phyloP scores from a whole-genome alignment of 129 eudicot genomes.

The Smallanthus sonchifolius region DNA sequence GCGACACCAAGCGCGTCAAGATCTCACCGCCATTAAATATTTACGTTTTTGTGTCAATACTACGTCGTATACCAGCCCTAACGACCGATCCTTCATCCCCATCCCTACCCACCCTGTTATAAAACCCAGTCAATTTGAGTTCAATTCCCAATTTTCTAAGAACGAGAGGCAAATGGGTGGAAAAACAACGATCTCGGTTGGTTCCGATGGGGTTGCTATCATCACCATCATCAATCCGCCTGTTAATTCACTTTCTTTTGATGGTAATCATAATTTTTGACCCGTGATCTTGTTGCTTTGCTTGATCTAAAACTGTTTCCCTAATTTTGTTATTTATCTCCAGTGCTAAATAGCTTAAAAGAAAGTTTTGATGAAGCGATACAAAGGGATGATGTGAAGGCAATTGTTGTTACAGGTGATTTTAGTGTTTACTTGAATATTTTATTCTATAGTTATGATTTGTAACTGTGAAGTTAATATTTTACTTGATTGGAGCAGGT shows the following conservation, averaged over 20 bases:
- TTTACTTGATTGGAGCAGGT: conserved; percentile 50
- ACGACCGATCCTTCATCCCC: neutral
- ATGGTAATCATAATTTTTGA: conserved; percentile 44
- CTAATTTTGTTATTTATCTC: conserved; percentile 14
- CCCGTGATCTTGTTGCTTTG: conserved; percentile 13
- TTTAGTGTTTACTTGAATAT: conserved; percentile 8
- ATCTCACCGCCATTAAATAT: neutral
- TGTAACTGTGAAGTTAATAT: neutral
- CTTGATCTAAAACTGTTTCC: neutral
- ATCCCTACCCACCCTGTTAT: neutral
- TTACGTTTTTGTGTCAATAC: neutral
- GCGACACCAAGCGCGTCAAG: neutral
- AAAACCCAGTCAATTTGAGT: neutral
- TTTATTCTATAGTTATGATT: neutral
- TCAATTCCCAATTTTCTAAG: neutral
- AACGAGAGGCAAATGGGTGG: conserved; percentile 31
- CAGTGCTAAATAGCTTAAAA: conserved; percentile 80
- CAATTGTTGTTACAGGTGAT: conserved; percentile 93
- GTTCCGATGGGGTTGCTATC: conserved; percentile 88
- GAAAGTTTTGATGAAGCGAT: conserved; percentile 70
- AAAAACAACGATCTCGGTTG: conserved; percentile 75
- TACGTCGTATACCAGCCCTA: neutral
- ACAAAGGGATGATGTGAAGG: conserved; percentile 89
- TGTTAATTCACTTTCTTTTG: conserved; percentile 88
- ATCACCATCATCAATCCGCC: conserved; percentile 96